Evolutionary conservation across 176 grass and related monocot genomes (phyloP), one percentile per base, ranked within the genome.

Genomic region (Ensete ventricosum): DNA sequence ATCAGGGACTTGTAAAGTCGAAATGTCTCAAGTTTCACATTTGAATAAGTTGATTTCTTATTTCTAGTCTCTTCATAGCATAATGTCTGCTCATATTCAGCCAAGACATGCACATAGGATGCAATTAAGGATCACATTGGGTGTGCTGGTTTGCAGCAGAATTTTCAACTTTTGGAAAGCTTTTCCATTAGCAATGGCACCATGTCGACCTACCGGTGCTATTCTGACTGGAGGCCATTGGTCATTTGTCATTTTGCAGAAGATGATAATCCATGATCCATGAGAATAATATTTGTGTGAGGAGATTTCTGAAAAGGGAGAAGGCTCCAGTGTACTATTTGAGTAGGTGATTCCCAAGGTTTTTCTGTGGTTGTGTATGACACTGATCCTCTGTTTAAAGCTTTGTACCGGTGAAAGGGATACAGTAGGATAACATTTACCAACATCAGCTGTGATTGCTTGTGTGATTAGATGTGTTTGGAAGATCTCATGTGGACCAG

Each of bases 1-100:
- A 77, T 78, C 53, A 85, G 76, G 27, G 57, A 87, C 65, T 29
- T 25, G 19, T 88, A 80, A 74, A 74, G 9, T 27, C 0, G 8
- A 21, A 70, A n/a, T 10, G 43, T 19, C 23, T 27, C 14, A 49
- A 8, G 2, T 20, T 70, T 67, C 64, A 67, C 51, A 25, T 9
- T 70, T 52, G 67, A 69, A 69, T n/a, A 50, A 50, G 5, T 50
- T 69, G 10, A 50, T 49, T 23, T 67, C 50, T 69, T 9, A 27
- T 69, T 14, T 69, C 34, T n/a, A 60, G 9, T 60, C 2, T 60
- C 19, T 60, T 60, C 57, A 60, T 60, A 7, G 57, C 19, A 60
- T 60, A 60, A 60, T 60, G 7, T n/a, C 57, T n/a, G 19, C 57
- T 20, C 57, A 20, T 60, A 1, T 7, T 19, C 57, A 60, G 34